These are phyloP conservation scores for Trichoderma afroharzianum DNA, from an alignment of 2,329 filamentous ascomycete species.

Conservation along the genomic window DNA sequence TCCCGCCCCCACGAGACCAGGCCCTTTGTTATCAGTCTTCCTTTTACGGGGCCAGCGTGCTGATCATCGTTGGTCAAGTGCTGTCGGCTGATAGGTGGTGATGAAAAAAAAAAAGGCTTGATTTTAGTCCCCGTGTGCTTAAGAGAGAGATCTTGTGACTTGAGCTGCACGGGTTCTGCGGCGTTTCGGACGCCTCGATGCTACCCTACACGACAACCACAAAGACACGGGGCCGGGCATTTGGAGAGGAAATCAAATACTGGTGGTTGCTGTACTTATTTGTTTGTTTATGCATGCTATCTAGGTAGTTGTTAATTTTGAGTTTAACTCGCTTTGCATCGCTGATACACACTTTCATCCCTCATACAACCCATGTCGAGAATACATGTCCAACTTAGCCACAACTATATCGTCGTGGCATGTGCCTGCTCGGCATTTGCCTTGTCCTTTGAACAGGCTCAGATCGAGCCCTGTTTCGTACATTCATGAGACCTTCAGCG, in stretches of 20 bases:
- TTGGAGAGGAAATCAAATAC: not conserved
- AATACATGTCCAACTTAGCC: not conserved
- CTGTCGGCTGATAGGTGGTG: not conserved
- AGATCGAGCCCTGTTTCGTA: not conserved
- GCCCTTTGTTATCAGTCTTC: not conserved
- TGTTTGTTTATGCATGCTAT: not conserved
- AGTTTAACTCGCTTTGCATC: not conserved
- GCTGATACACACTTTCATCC: not conserved
- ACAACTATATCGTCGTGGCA: not conserved
- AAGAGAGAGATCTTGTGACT: slow-evolving; percentile 3
- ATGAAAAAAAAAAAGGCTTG: not conserved
- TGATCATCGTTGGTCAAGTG: not conserved
- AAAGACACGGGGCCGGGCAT: not conserved
- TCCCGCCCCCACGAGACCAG: not conserved
- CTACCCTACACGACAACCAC: not conserved
- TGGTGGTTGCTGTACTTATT: not conserved
- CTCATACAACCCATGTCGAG: not conserved
- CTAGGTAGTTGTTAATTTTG: not conserved
- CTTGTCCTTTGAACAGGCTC: not conserved
- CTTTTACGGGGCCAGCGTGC: not conserved
- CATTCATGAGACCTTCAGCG: not conserved
- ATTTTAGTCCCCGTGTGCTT: not conserved
- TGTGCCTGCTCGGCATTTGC: not conserved
- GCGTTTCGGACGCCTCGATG: not conserved
- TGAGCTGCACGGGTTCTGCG: not conserved